Conservation (phyloP, 257 asterid genomes). For the Ligustrum vulgare region DNA sequence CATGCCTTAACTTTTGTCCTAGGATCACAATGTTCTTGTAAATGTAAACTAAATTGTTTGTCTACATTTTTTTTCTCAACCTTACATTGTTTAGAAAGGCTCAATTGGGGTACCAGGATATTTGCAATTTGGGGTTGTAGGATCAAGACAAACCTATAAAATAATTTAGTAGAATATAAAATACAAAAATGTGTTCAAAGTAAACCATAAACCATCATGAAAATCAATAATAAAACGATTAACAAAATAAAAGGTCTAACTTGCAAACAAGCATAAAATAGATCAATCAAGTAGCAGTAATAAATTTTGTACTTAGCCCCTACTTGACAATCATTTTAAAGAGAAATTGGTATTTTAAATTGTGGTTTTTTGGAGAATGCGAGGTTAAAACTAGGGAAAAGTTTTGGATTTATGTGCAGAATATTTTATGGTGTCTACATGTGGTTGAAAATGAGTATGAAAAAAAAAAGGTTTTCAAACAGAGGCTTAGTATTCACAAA, state of each 20-base stretch:
- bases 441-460: too few relatives aligned
- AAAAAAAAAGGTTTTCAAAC: too few relatives aligned
- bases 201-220: neutral
- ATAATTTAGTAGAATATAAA: neutral
- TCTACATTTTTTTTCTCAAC: neutral
- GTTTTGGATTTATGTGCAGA: too few relatives aligned
- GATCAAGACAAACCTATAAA: neutral
- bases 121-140: neutral
- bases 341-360: too few relatives aligned
- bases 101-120: neutral
- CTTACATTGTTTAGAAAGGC: neutral
- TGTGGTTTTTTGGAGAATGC: too few relatives aligned
- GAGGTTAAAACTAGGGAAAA: too few relatives aligned
- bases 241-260: neutral
- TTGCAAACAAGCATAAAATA: too few relatives aligned
- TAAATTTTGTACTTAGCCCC: too few relatives aligned
- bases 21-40: neutral
- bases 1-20: neutral
- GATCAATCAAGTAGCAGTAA: too few relatives aligned
- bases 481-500: too few relatives aligned
- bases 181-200: neutral
- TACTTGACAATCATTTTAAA: too few relatives aligned
- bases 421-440: too few relatives aligned
- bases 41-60: neutral
- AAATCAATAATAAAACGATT: neutral